phyloP scores from a whole-genome alignment of 352 stramenopile genomes.

The Globisporangium iwayamae region DNA sequence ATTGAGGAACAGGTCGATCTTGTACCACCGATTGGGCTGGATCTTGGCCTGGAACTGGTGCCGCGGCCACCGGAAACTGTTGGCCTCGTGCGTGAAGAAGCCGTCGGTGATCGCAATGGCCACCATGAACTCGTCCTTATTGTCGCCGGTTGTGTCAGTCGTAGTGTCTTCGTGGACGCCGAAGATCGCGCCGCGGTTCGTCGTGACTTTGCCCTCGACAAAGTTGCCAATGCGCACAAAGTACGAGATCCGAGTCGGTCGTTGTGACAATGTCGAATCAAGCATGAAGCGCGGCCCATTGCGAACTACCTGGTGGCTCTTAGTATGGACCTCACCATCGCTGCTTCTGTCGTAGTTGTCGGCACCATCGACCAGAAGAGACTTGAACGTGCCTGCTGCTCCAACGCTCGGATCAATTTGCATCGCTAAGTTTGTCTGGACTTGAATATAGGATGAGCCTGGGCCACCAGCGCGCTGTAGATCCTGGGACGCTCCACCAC shows the following conservation, averaged over 20 bases:
- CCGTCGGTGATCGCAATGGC: slow-evolving; percentile 62
- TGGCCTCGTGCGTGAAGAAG: slow-evolving; percentile 67
- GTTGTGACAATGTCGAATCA: slow-evolving; percentile 2
- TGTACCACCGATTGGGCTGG: slow-evolving; percentile 89
- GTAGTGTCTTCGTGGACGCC: slow-evolving; percentile 27
- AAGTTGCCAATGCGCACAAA: slow-evolving; percentile 67
- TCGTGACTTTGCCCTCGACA: slow-evolving; percentile 30
- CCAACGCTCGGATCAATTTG: slow-evolving; percentile 62
- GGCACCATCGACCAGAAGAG: slow-evolving; percentile 52
- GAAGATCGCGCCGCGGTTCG: slow-evolving; percentile 65
- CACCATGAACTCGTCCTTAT: slow-evolving; percentile 59
- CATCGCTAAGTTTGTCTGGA: slow-evolving; percentile 41
- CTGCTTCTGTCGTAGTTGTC: slow-evolving; percentile 28
- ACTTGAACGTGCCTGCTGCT: slow-evolving; percentile 66
- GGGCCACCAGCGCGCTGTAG: slow-evolving; percentile 24
- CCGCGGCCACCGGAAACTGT: slow-evolving; percentile 57
- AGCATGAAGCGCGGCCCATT: slow-evolving; percentile 53
- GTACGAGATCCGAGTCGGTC: slow-evolving; percentile 68
- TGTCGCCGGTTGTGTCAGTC: neutral
- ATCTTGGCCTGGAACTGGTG: slow-evolving; percentile 46
- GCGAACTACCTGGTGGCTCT: slow-evolving; percentile 31
- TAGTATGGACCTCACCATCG: slow-evolving; percentile 8
- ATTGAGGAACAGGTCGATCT: slow-evolving; percentile 91
- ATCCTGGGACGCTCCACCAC: slow-evolving; percentile 63
- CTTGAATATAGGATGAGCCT: slow-evolving; percentile 42